A percentile compares a stretch with the other conserved stretches of the same genome.
Evolutionary conservation across 495 filamentous ascomycete genomes (phyloP).

Genomic region (Pseudevernia furfuracea): DNA sequence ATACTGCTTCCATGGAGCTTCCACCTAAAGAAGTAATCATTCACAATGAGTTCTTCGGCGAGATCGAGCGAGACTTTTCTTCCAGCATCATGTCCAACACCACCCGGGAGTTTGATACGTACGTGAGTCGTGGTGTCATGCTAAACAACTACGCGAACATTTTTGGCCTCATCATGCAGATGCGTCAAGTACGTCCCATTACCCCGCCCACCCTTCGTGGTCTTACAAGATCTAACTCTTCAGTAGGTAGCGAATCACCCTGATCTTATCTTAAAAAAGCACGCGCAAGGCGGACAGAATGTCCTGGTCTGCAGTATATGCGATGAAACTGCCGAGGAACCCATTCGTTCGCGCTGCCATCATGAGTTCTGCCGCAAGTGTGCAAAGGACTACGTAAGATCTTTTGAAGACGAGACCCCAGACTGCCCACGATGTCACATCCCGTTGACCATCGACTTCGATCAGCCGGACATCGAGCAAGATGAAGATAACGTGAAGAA

Average conservation of each 20-base stretch:
- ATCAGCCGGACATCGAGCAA: slow-evolving; percentile 88
- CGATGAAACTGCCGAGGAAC: slow-evolving; percentile 90
- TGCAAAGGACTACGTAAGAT: slow-evolving; percentile 72
- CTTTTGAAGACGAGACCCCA: slow-evolving; percentile 50
- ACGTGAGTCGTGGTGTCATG: slow-evolving; percentile 87
- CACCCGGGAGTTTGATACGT: slow-evolving; percentile 82
- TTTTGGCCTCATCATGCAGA: slow-evolving; percentile 49
- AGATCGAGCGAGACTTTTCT: slow-evolving; percentile 93
- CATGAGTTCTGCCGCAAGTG: slow-evolving; percentile 94
- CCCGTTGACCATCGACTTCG: slow-evolving; percentile 76
- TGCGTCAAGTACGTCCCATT: slow-evolving; percentile 68
- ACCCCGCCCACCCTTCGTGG: neutral
- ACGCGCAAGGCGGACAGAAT: slow-evolving; percentile 77
- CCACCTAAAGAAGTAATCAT: slow-evolving; percentile 89
- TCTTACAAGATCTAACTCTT: neutral
- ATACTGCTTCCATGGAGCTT: slow-evolving; percentile 87
- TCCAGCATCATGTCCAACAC: slow-evolving; percentile 87
- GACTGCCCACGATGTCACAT: slow-evolving; percentile 94
- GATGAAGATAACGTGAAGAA: slow-evolving; percentile 79
- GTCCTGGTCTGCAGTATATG: slow-evolving; percentile 87
- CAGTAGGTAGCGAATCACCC: slow-evolving; percentile 67
- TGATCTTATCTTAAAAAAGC: slow-evolving; percentile 84
- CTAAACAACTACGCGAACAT: slow-evolving; percentile 95
- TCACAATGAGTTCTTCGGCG: slow-evolving; percentile 89
- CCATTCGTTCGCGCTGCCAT: slow-evolving; percentile 81